A percentile compares a stretch with the other conserved stretches of the same genome.
Conservation (phyloP, 2,329 filamentous ascomycete species). For the Fusarium paranaense region DNA sequence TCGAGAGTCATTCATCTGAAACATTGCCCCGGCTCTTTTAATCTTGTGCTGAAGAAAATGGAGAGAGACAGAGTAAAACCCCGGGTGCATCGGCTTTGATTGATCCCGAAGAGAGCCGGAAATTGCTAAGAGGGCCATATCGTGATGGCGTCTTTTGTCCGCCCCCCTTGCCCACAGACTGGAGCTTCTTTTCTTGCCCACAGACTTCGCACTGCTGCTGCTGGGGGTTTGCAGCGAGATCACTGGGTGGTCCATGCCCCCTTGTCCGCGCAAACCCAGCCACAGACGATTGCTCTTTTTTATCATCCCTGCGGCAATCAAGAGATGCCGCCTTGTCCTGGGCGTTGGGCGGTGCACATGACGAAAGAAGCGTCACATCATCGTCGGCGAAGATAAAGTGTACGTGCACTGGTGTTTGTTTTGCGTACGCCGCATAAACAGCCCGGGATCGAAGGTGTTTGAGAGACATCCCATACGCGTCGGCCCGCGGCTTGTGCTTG, state of each 20-base stretch:
- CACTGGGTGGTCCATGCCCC: background rate
- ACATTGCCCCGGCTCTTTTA: background rate
- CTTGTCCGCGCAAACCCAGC: too few species aligned
- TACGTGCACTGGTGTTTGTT: background rate
- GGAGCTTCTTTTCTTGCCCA: background rate
- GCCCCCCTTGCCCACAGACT: background rate
- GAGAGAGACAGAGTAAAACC: background rate
- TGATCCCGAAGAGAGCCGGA: background rate
- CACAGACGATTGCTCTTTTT: background rate
- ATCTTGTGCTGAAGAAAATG: background rate
- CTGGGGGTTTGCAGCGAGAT: background rate
- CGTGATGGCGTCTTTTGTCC: background rate
- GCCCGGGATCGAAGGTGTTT: background rate
- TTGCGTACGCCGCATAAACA: background rate
- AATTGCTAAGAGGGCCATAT: background rate
- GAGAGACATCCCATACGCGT: background rate
- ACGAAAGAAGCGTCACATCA: constrained; percentile 1
- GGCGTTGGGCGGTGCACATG: background rate
- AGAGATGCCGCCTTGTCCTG: background rate
- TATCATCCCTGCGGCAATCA: constrained; percentile 8
- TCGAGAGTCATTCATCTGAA: constrained; percentile 22
- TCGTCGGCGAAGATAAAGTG: background rate
- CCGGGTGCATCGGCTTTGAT: background rate
- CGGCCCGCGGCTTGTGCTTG: background rate
- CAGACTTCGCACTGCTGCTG: background rate